Percentiles rank a stretch among this genome's conserved stretches.
Evolutionary conservation across 1,139 yeast species (phyloP).

Genomic region (Lodderomyces beijingensis): DNA sequence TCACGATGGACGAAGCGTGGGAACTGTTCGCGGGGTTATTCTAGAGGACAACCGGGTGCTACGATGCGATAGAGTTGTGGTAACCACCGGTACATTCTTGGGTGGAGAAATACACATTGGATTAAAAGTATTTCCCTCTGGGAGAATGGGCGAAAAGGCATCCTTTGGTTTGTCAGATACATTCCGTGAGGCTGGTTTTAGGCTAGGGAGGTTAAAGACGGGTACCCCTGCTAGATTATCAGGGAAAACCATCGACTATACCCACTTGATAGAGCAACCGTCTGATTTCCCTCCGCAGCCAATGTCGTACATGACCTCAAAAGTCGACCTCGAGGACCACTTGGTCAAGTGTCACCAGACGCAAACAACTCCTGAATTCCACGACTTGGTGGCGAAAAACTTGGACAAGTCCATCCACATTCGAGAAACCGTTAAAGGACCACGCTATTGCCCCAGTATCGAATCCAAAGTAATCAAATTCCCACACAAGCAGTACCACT

Average conservation of each 20-base stretch:
- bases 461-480: constrained; percentile 86
- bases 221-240: constrained; percentile 95
- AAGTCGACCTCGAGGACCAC: constrained; percentile 51
- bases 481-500: constrained; percentile 68
- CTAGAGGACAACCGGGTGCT: constrained; percentile 63
- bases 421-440: constrained; percentile 92
- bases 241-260: constrained; percentile 64
- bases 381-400: constrained; percentile 62
- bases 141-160: constrained; percentile 89
- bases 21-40: constrained; percentile 63
- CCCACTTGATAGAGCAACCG: constrained; percentile 55
- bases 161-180: constrained; percentile 87
- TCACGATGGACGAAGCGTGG: constrained; percentile 33
- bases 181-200: constrained; percentile 69
- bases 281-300: constrained; percentile 84
- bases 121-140: constrained; percentile 72
- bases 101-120: constrained; percentile 96
- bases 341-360: constrained; percentile 78
- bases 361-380: constrained; percentile 70
- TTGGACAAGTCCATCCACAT: constrained; percentile 85
- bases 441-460: constrained; percentile 95
- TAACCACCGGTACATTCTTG: constrained; percentile 94
- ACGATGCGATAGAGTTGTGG: constrained; percentile 64
- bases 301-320: constrained; percentile 80
- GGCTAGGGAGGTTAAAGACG: constrained; percentile 86